Evolutionary conservation across 139 green algal species (phyloP).

Genomic region (Chlorella sp.): DNA sequence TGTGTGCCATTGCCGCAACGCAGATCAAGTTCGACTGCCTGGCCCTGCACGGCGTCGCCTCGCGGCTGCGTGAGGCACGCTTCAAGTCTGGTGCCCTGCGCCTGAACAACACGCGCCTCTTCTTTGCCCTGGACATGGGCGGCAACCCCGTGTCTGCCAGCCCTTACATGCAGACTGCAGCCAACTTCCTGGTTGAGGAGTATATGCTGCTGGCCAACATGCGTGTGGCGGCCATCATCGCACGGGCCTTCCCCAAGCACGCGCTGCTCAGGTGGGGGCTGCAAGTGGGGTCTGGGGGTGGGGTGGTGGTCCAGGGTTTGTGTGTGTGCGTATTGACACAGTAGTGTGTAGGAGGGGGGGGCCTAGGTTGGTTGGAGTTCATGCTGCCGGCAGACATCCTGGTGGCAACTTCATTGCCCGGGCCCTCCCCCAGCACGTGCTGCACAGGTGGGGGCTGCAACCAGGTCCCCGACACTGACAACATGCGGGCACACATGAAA

Average conservation of each 20-base stretch:
- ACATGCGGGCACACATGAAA: no score
- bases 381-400: no score
- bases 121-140: constrained; percentile 67
- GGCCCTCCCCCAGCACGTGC: no score
- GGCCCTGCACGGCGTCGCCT: constrained; percentile 60
- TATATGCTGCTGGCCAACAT: constrained; percentile 98
- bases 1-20: neutral
- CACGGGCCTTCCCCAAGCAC: constrained; percentile 54
- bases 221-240: constrained; percentile 69
- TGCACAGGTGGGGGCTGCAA: no score
- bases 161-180: constrained; percentile 52
- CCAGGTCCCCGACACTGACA: no score
- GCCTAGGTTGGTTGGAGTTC: no score
- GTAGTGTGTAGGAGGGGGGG: no score
- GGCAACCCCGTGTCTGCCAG: constrained; percentile 48
- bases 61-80: constrained; percentile 37
- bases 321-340: no score
- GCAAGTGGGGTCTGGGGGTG: neutral
- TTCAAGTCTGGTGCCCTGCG: constrained; percentile 52
- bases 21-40: constrained; percentile 66
- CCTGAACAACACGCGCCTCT: constrained; percentile 80
- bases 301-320: no score
- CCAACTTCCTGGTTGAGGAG: constrained; percentile 94
- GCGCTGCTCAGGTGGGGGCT: constrained; percentile 57
- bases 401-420: no score